Base-by-base conservation (phyloP, 257 asterid species). In the Schizonepeta tenuifolia region DNA sequence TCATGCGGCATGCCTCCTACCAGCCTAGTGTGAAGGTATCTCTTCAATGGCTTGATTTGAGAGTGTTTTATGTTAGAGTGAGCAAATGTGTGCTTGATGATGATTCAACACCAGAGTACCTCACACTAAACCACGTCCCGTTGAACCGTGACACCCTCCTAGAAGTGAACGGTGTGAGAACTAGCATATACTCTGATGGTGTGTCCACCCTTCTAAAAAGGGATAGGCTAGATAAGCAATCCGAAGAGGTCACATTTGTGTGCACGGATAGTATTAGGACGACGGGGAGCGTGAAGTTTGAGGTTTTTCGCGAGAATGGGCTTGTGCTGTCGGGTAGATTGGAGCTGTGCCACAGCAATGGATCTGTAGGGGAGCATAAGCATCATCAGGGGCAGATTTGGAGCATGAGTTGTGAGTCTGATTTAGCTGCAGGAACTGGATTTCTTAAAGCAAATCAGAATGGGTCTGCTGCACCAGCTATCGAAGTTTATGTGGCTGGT, bases 401-500 rank as follows among this genome's bases (percentile, higher is more conserved):
- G 97, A 78, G 67, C 62, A 82, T 90, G 81, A 73, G 61, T 13
- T 88, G 90, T 31, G 88, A 84, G 58, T 79, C 90, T 9, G 86
- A 80, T 58, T 43, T 75, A 44, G 50, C 35, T 21, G 53, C 63
- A 1, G 81, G 74, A 17, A 17, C 73, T 4, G 79, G 86, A 18
- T 72, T 70, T 44, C 63, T 81, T 1, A 80, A 82, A 73, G 90
- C 85, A 18, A 86, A 76, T 62, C 85, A 79, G 20, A 79, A 73
- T 54, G 83, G 67, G 36, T 63, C 53, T 18, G 31, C 49, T 8
- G 12, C 43, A 20, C 95, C 91, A 3, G 76, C 79, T 28, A 68
- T 90, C 4, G 97, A 90, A 63, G 96, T 90, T 56, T 88, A 78
- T 66, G 83, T 90, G 40, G 96, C 97, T 0, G 97, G 96, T 40